Evolutionary conservation across 345 rosid species (phyloP).

Genomic region (Psidium guajava): DNA sequence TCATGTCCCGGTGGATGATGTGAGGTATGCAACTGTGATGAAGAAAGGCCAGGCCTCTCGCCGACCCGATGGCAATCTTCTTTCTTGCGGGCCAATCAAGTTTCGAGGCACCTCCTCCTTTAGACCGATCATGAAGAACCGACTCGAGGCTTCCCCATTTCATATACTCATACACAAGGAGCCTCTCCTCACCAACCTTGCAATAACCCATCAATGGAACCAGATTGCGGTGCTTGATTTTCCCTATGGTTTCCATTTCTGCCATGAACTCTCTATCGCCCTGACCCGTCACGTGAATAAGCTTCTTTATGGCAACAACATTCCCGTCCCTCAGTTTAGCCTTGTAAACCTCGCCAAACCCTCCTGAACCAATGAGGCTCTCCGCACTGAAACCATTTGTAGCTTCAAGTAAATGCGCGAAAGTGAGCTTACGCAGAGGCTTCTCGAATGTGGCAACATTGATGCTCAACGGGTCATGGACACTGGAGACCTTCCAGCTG

Average conservation of each 20-base stretch:
- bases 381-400: constrained; percentile 92
- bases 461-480: constrained; percentile 90
- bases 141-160: constrained; percentile 93
- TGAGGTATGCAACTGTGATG: constrained; percentile 98
- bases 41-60: constrained; percentile 94
- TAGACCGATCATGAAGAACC: constrained; percentile 63
- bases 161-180: constrained; percentile 97
- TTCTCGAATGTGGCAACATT: constrained; percentile 95
- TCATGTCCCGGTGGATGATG: constrained; percentile 96
- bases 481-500: constrained; percentile 90
- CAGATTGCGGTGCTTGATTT: constrained; percentile 89
- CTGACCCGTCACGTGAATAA: constrained; percentile 77
- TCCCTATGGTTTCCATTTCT: constrained; percentile 97
- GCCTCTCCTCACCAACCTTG: constrained; percentile 93
- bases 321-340: constrained; percentile 71
- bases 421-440: constrained; percentile 81
- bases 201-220: constrained; percentile 91
- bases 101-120: constrained; percentile 32
- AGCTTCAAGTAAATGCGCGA: constrained; percentile 86
- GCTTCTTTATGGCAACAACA: constrained; percentile 84
- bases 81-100: constrained; percentile 78
- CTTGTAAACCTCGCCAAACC: constrained; percentile 97
- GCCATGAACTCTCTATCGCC: constrained; percentile 98
- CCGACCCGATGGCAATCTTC: constrained; percentile 86
- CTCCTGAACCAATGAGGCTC: constrained; percentile 85